Evolutionary conservation across 345 rosid genomes (phyloP).

Genomic region (Garcia nutans): DNA sequence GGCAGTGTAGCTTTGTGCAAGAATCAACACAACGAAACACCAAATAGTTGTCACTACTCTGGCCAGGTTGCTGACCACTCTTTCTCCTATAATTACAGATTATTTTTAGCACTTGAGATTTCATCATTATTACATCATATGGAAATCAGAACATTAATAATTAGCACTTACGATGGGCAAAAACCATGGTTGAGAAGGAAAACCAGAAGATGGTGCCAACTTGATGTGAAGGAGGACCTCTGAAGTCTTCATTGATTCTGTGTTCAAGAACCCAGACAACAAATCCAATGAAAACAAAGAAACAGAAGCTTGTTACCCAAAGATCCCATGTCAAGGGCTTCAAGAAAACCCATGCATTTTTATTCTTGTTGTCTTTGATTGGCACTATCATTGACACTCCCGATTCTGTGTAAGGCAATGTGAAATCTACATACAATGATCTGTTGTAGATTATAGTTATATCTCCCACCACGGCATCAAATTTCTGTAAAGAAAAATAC

Average conservation of each 20-base stretch:
- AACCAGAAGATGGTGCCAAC: slow-evolving; percentile 62
- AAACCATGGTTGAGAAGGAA: slow-evolving; percentile 72
- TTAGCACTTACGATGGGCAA: slow-evolving; percentile 34
- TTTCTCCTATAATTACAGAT: slow-evolving; percentile 50
- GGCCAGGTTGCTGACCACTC: slow-evolving; percentile 46
- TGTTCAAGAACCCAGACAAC: slow-evolving; percentile 75
- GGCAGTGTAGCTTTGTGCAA: slow-evolving; percentile 75
- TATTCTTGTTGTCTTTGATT: slow-evolving; percentile 31
- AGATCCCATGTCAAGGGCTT: slow-evolving; percentile 61
- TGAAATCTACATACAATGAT: slow-evolving; percentile 53
- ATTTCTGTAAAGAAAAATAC: slow-evolving; percentile 25
- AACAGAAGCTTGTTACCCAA: slow-evolving; percentile 54
- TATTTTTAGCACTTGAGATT: too few relatives aligned
- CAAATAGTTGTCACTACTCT: slow-evolving; percentile 53
- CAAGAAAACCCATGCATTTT: slow-evolving; percentile 63
- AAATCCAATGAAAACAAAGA: slow-evolving; percentile 55
- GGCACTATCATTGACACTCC: slow-evolving; percentile 77
- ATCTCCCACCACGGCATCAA: slow-evolving; percentile 69
- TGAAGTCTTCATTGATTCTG: slow-evolving; percentile 57
- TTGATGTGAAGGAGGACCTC: slow-evolving; percentile 49
- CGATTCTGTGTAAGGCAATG: slow-evolving; percentile 64
- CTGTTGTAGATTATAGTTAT: slow-evolving; percentile 49
- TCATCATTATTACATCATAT: too few relatives aligned
- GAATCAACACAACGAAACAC: slow-evolving; percentile 62
- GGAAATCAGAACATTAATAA: too few relatives aligned